Evolutionary conservation across 306 rosid genomes (phyloP).

Genomic region (Pyrus betulifolia): DNA sequence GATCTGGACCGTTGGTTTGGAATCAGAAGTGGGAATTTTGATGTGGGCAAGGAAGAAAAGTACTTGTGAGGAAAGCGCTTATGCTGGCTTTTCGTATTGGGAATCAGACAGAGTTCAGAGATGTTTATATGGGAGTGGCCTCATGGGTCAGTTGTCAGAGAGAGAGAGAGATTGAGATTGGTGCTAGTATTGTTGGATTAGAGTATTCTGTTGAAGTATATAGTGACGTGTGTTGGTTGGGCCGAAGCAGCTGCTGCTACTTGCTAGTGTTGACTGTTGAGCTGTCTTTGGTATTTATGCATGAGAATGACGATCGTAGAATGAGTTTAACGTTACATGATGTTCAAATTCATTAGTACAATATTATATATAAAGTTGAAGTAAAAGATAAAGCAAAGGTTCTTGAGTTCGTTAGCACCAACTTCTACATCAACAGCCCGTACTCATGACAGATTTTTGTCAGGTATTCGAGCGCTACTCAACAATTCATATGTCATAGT

Average conservation of each 20-base stretch:
- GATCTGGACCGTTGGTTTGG: conserved; percentile 28
- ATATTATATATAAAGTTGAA: too few species aligned
- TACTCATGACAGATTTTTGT: too few species aligned
- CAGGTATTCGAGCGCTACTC: too few species aligned
- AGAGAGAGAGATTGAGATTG: background rate
- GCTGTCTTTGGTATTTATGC: background rate
- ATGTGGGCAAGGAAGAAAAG: conserved; percentile 1
- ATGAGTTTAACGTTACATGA: too few species aligned
- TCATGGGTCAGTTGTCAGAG: conserved; percentile 32
- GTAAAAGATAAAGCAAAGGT: too few species aligned
- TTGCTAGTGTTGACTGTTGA: background rate
- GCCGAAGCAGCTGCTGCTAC: background rate
- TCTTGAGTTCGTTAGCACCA: too few species aligned
- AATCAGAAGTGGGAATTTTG: background rate
- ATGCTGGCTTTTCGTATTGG: background rate
- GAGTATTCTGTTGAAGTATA: background rate
- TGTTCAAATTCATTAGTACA: too few species aligned
- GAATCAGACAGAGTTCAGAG: conserved; percentile 5
- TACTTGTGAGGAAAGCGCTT: background rate
- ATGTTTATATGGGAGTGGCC: conserved; percentile 15
- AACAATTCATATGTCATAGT: too few species aligned
- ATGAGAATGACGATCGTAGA: too few species aligned
- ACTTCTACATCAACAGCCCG: too few species aligned
- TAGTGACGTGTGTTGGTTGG: background rate
- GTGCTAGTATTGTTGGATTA: background rate